Base-by-base conservation (phyloP, 2,329 filamentous ascomycete species). In the Phyllosticta capitalensis region DNA sequence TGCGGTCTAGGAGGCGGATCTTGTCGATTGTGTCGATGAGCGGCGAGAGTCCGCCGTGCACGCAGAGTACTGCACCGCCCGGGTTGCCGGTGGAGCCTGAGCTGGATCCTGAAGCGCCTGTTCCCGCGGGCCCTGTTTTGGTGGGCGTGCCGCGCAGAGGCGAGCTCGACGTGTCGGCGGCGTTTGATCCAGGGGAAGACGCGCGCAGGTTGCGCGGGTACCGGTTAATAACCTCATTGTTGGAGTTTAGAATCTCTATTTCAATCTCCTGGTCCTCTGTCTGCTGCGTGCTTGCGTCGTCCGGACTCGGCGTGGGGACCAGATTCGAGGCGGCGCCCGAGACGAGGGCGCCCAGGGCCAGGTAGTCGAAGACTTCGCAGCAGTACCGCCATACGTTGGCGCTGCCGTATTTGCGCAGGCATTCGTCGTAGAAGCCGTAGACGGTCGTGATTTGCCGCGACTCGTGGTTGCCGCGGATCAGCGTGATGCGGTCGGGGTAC, bases 361-460 rank as follows among this genome's bases (percentile, higher is more conserved):
- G 84, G 73, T 96, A 97, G 76, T 99, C 92, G 71, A 99, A 99
- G 3, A 97, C 89, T 68, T 99, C 94, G 75, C 92, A 96, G 78
- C 92, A 99, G 71, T 96, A 78, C 58, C 90, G 83, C 92, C 92
- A 97, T 1, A 97, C 92, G 67, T 96, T 97, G 45, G 92, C 92
- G 70, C 88, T 95, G 62, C 92, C 92, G 69, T 97, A 97, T 76
- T 97, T 97, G 58, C 92, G 83, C 64, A 96, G 80, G 69, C 92
- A 97, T 76, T 97, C 92, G 70, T 97, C 92, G 77, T 97, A 97
- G 78, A 97, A 97, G 63, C 92, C 92, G 72, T 97, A 97, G 14
- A 97, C 92, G 5, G 90, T 95, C 21, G 92, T 97, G 65, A 97
- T 97, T 74, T 97, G 92, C 61, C 92, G 85, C 52, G 92, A 96